These are phyloP conservation scores for Thalassiosira profunda DNA, from an alignment of 108 stramenopile genomes.

Conservation along the genomic window DNA sequence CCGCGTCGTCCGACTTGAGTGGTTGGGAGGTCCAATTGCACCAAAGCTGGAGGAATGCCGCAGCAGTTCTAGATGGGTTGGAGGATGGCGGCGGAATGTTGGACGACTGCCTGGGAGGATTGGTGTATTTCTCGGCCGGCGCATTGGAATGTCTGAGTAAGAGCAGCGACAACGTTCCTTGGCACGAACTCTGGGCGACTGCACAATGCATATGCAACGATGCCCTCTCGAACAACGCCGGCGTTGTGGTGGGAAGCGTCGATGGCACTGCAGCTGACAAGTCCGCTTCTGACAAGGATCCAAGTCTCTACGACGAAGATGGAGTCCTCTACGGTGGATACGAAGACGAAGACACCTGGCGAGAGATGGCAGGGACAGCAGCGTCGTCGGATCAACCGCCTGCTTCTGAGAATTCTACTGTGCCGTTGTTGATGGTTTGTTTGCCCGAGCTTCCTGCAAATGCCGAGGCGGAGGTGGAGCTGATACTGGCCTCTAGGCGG, in stretches of 20 bases:
- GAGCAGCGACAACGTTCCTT: slow-evolving; percentile 11
- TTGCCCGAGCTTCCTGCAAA: slow-evolving; percentile 85
- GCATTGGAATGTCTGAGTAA: slow-evolving; percentile 22
- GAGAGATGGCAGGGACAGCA: slow-evolving; percentile 51
- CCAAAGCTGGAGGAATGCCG: slow-evolving; percentile 88
- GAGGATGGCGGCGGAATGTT: slow-evolving; percentile 71
- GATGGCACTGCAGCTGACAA: slow-evolving; percentile 44
- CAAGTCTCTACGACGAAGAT: slow-evolving; percentile 42
- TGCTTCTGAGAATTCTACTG: background rate
- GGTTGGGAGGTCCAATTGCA: slow-evolving; percentile 68
- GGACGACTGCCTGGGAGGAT: slow-evolving; percentile 57
- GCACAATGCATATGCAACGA: slow-evolving; percentile 47
- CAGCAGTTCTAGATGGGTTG: slow-evolving; percentile 80
- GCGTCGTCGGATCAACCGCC: slow-evolving; percentile 8
- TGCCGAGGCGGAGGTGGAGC: slow-evolving; percentile 80
- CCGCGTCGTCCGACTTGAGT: slow-evolving; percentile 14
- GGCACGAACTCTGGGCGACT: slow-evolving; percentile 26
- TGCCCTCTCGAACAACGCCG: slow-evolving; percentile 60
- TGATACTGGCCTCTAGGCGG: slow-evolving; percentile 62
- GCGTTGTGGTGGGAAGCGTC: slow-evolving; percentile 64
- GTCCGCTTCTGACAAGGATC: slow-evolving; percentile 13
- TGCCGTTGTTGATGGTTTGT: slow-evolving; percentile 75
- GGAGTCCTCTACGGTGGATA: slow-evolving; percentile 74
- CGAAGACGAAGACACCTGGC: slow-evolving; percentile 85
- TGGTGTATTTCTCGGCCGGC: slow-evolving; percentile 63